Evolutionary conservation across 2,329 filamentous ascomycete species (phyloP).

Genomic region (Exophiala spinifera): DNA sequence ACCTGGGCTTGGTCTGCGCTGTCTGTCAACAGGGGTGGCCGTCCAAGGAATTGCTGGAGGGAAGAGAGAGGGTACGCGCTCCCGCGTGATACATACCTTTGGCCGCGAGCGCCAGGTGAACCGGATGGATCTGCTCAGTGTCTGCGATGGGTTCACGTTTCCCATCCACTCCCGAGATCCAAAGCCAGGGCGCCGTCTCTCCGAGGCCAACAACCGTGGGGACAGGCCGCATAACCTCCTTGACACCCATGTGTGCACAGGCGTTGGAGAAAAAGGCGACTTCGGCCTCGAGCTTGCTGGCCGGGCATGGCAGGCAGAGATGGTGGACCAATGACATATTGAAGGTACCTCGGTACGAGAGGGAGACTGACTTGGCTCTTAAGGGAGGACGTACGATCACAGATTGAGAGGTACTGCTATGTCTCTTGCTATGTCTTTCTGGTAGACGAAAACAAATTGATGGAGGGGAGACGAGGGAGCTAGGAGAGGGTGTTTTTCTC

Average conservation of each 20-base stretch:
- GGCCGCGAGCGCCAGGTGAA: constrained; percentile 15
- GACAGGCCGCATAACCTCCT: constrained; percentile 31
- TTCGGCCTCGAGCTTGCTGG: constrained; percentile 32
- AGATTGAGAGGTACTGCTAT: no score
- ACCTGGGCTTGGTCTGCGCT: constrained; percentile 34
- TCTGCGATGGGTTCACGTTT: constrained; percentile 16
- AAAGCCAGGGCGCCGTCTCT: constrained; percentile 30
- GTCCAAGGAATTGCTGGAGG: neutral
- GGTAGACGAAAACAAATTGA: no score
- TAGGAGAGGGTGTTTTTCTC: no score
- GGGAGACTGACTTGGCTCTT: no score
- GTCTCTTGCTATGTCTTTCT: no score
- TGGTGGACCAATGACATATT: constrained; percentile 41
- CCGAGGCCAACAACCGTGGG: constrained; percentile 33
- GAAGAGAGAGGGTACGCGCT: no score
- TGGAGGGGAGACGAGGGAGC: no score
- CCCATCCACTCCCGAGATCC: constrained; percentile 27
- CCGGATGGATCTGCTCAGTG: constrained; percentile 2
- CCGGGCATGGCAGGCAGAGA: constrained; percentile 30
- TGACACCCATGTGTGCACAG: constrained; percentile 33
- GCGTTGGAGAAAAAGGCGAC: constrained; percentile 33
- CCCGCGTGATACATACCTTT: constrained; percentile 16
- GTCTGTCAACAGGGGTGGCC: neutral
- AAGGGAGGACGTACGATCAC: no score
- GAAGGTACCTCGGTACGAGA: no score